Evolutionary conservation across 176 grass and related monocot species (phyloP).

Genomic region (Thinopyrum elongatum): DNA sequence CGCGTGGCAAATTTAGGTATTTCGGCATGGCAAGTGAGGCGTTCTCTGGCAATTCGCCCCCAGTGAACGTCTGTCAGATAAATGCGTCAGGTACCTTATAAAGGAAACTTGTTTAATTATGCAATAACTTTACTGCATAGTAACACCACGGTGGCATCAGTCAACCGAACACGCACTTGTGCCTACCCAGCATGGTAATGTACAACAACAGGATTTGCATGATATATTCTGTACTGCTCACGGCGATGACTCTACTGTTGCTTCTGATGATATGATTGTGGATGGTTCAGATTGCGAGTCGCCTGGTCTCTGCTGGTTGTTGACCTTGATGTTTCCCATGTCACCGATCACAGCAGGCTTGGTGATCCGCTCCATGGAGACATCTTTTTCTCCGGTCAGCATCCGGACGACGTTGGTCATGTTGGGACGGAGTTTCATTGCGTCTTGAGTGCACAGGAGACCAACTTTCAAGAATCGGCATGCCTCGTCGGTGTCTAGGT

Average conservation of each 20-base stretch:
- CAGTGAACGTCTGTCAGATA: no score
- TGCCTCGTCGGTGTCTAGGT: slow-evolving; percentile 62
- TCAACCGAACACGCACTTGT: neutral
- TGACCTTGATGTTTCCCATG: slow-evolving; percentile 43
- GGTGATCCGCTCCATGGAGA: slow-evolving; percentile 51
- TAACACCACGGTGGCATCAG: slow-evolving; percentile 1
- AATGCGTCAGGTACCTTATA: neutral
- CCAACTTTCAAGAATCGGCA: slow-evolving; percentile 71
- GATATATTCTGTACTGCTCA: slow-evolving; percentile 1
- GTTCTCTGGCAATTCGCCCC: no score
- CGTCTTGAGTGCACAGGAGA: slow-evolving; percentile 79
- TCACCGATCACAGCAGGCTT: slow-evolving; percentile 62
- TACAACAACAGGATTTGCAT: neutral
- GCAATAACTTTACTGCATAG: neutral
- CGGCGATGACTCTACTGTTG: slow-evolving; percentile 8
- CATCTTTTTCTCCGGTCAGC: slow-evolving; percentile 58
- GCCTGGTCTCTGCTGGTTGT: slow-evolving; percentile 10
- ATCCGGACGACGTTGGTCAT: slow-evolving; percentile 58
- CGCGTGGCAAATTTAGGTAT: no score
- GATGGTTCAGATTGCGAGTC: neutral
- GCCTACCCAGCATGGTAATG: slow-evolving; percentile 1
- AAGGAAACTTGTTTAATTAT: neutral
- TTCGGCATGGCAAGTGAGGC: no score
- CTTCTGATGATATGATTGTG: slow-evolving; percentile 31
- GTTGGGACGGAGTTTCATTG: slow-evolving; percentile 61